Evolutionary conservation across 2,329 filamentous ascomycete species (phyloP).

Genomic region (Cercospora sesami): DNA sequence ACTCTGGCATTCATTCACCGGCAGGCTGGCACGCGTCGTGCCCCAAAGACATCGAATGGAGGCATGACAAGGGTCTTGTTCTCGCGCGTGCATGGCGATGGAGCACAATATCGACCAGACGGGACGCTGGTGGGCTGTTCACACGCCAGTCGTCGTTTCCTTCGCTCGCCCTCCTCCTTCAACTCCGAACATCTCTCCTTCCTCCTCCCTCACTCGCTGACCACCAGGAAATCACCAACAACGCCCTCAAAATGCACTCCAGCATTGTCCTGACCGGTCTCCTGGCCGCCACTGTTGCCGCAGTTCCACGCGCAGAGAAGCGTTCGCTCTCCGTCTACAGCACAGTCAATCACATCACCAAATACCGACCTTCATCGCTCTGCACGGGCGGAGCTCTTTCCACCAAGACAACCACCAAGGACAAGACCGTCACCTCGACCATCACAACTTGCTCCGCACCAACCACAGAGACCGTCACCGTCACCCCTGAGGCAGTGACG

Average conservation of each 20-base stretch:
- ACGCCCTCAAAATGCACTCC: slow-evolving; percentile 12
- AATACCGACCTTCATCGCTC: slow-evolving; percentile 18
- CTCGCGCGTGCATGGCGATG: slow-evolving; percentile 6
- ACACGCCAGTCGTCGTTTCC: not conserved
- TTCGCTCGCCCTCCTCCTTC: not conserved
- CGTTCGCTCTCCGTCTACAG: slow-evolving; percentile 19
- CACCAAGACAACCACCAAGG: slow-evolving; percentile 22
- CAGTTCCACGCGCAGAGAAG: slow-evolving; percentile 12
- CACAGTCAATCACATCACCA: slow-evolving; percentile 27
- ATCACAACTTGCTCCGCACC: slow-evolving; percentile 23
- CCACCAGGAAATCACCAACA: not conserved
- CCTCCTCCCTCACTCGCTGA: not conserved
- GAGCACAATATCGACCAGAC: slow-evolving; percentile 1
- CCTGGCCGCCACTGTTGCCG: slow-evolving; percentile 11
- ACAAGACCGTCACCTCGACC: slow-evolving; percentile 25
- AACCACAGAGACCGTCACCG: slow-evolving; percentile 23
- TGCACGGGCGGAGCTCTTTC: slow-evolving; percentile 16
- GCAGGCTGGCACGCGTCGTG: slow-evolving; percentile 6
- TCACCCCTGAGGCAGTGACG: slow-evolving; percentile 26
- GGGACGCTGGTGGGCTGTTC: not conserved
- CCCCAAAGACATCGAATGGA: not conserved
- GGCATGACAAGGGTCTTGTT: slow-evolving; percentile 2
- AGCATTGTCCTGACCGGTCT: slow-evolving; percentile 14
- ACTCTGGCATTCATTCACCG: slow-evolving; percentile 6
- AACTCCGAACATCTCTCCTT: not conserved